These are phyloP conservation scores for Saturnispora hagleri DNA, from an alignment of 805 yeast genomes.

Conservation along the genomic window DNA sequence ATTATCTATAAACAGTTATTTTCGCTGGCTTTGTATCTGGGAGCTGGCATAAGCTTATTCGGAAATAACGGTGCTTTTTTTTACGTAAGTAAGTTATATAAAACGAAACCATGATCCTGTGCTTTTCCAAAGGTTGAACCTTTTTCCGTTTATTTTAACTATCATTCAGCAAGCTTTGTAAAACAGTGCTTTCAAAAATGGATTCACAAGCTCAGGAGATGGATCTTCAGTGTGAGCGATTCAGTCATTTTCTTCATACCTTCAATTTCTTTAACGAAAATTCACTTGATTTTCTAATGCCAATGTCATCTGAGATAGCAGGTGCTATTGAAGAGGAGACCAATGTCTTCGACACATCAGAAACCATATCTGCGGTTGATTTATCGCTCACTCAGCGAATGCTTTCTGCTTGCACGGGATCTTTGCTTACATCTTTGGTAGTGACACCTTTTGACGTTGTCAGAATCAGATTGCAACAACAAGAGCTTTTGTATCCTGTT, in stretches of 20 bases:
- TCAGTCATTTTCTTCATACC: constrained; percentile 6
- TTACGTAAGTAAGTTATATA: background rate
- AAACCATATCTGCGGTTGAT: constrained; percentile 15
- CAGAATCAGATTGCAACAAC: constrained; percentile 69
- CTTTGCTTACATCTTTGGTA: constrained; percentile 59
- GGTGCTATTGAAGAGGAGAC: constrained; percentile 31
- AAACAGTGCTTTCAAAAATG: background rate
- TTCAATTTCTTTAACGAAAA: constrained; percentile 4
- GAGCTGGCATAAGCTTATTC: background rate
- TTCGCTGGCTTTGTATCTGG: background rate
- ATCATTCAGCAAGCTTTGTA: background rate
- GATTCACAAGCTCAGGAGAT: background rate
- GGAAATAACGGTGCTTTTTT: constrained; percentile 2
- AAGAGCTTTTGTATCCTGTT: constrained; percentile 44
- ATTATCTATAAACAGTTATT: background rate
- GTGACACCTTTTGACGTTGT: constrained; percentile 81
- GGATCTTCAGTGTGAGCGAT: constrained; percentile 3
- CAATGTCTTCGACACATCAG: constrained; percentile 8
- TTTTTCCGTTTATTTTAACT: background rate
- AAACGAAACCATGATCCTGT: background rate
- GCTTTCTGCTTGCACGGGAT: constrained; percentile 73
- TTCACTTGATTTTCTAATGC: constrained; percentile 20
- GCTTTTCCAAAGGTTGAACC: background rate
- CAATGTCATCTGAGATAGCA: constrained; percentile 33
- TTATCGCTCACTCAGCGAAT: constrained; percentile 52